Percentiles rank a stretch among this genome's conserved stretches.
phyloP scores from a whole-genome alignment of 2,329 filamentous ascomycete species.

The Sporothrix variecibatus region DNA sequence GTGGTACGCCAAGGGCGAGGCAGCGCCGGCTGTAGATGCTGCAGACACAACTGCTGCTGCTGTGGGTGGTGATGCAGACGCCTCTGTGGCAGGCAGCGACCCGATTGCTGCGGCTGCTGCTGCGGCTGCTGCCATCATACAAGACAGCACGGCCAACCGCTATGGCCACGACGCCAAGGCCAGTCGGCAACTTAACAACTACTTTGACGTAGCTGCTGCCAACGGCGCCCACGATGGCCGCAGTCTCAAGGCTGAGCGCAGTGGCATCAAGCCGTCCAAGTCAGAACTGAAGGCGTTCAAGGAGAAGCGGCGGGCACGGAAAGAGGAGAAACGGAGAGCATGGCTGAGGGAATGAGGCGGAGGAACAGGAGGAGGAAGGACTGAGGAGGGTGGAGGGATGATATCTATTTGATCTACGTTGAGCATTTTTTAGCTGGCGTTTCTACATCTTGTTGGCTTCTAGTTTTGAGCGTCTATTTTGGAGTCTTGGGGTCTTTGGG shows the following conservation, averaged over 20 bases:
- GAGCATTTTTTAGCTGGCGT: neutral
- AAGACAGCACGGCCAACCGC: conserved; percentile 71
- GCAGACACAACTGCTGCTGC: conserved; percentile 27
- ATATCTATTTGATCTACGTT: neutral
- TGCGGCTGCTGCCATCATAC: conserved; percentile 58
- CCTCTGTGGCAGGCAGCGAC: conserved; percentile 36
- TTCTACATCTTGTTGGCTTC: neutral
- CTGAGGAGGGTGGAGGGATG: neutral
- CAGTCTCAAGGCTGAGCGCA: conserved; percentile 87
- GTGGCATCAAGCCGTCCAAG: conserved; percentile 80
- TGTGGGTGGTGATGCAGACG: conserved; percentile 35
- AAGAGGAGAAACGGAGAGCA: conserved; percentile 90
- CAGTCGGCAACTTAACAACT: conserved; percentile 85
- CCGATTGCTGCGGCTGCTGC: conserved; percentile 27
- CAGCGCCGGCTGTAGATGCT: conserved; percentile 30
- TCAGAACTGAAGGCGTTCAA: conserved; percentile 88
- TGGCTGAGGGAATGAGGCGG: conserved; percentile 77
- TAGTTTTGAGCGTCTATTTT: neutral
- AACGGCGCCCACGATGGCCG: conserved; percentile 88
- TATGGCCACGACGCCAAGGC: conserved; percentile 89
- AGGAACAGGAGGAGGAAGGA: neutral
- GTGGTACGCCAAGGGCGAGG: conserved; percentile 73
- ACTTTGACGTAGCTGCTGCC: conserved; percentile 92
- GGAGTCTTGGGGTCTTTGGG: neutral
- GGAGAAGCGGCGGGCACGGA: conserved; percentile 83